Percentiles rank a stretch among this genome's conserved stretches.
phyloP scores from a whole-genome alignment of 345 rosid species.

The Turnera subulata region DNA sequence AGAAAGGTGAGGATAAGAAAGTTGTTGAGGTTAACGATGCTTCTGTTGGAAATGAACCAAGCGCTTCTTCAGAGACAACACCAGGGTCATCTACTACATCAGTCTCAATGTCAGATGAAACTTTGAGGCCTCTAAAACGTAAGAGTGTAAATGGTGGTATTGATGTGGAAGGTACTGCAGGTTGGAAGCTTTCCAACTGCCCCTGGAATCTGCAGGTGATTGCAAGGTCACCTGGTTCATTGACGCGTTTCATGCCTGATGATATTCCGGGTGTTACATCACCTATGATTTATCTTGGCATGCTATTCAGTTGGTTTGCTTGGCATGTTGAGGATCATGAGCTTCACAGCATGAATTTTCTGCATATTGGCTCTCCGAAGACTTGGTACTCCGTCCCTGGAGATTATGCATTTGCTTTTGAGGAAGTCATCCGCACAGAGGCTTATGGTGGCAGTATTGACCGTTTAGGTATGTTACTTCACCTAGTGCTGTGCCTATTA shows the following conservation, averaged over 20 bases:
- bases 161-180: constrained; percentile 88
- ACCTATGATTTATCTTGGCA: constrained; percentile 95
- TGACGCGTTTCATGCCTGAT: constrained; percentile 99
- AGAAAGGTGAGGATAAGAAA: not conserved
- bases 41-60: constrained; percentile 20
- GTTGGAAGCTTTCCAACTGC: constrained; percentile 99
- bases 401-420: constrained; percentile 83
- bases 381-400: constrained; percentile 98
- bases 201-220: constrained; percentile 97
- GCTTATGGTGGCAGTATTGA: constrained; percentile 82
- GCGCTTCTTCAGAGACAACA: constrained; percentile 19
- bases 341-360: constrained; percentile 97
- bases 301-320: constrained; percentile 99
- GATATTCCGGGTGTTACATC: constrained; percentile 99
- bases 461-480: constrained; percentile 54
- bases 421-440: constrained; percentile 74
- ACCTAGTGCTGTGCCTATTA: too few relatives aligned
- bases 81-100: constrained; percentile 26
- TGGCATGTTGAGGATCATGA: constrained; percentile 99
- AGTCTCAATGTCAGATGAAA: constrained; percentile 27
- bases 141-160: constrained; percentile 35
- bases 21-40: constrained; percentile 25
- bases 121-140: constrained; percentile 34
- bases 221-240: constrained; percentile 95
- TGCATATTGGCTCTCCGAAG: constrained; percentile 91